A percentile compares a stretch with the other conserved stretches of the same genome.
Conservation (phyloP, 2,329 filamentous ascomycete genomes). For the Chrysoporthe deuterocubensis region DNA sequence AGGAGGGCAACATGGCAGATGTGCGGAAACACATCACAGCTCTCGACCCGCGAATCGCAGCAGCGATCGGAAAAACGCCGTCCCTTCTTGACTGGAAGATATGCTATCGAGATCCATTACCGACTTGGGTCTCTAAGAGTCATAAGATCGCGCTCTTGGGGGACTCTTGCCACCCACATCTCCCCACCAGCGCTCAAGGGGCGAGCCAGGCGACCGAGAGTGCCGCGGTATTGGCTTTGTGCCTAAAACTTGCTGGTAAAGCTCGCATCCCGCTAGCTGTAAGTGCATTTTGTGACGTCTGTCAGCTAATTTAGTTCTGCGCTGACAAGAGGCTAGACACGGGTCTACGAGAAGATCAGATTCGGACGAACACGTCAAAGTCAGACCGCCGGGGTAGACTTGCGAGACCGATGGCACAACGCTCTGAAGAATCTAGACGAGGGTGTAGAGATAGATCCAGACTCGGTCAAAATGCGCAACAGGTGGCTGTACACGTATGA, state of each 20-base stretch:
- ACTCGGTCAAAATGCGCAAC: conserved; percentile 52
- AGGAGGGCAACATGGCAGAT: conserved; percentile 50
- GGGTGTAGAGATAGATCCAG: conserved; percentile 48
- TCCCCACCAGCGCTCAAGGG: conserved; percentile 58
- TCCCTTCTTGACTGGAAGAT: conserved; percentile 58
- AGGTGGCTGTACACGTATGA: conserved; percentile 52
- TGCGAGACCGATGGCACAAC: conserved; percentile 49
- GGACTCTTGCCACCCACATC: conserved; percentile 58
- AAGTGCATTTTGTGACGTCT: conserved; percentile 22
- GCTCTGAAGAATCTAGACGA: conserved; percentile 46
- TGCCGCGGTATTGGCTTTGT: conserved; percentile 49
- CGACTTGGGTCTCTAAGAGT: conserved; percentile 55
- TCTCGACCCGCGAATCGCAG: conserved; percentile 50
- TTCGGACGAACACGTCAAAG: conserved; percentile 45
- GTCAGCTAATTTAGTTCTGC: neutral
- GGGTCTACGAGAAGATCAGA: conserved; percentile 48
- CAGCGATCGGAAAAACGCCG: conserved; percentile 49
- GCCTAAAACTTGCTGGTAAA: conserved; percentile 47
- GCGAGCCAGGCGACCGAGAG: conserved; percentile 60
- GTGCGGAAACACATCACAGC: conserved; percentile 42
- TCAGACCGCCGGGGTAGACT: conserved; percentile 49
- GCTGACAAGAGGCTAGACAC: conserved; percentile 36
- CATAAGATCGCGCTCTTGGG: conserved; percentile 55
- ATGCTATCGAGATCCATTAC: conserved; percentile 56
- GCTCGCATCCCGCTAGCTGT: conserved; percentile 45